Evolutionary conservation across 495 filamentous ascomycete species (phyloP).

Genomic region (Neurospora sp.): DNA sequence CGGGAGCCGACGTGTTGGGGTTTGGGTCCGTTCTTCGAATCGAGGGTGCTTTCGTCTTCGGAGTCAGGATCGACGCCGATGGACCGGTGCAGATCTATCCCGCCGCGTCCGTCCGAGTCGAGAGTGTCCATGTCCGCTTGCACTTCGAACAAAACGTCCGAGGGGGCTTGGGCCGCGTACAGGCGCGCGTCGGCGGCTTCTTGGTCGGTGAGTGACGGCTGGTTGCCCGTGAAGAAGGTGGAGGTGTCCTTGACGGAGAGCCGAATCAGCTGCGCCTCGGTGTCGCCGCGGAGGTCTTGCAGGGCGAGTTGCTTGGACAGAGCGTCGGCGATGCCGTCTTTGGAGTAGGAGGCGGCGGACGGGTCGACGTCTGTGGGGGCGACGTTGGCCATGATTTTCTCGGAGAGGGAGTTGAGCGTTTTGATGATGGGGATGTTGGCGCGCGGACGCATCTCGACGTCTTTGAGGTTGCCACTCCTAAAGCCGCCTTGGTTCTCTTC

Average conservation of each 20-base stretch:
- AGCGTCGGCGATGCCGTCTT: slow-evolving; percentile 62
- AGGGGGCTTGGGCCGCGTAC: slow-evolving; percentile 57
- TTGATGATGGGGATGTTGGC: slow-evolving; percentile 55
- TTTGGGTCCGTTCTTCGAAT: slow-evolving; percentile 38
- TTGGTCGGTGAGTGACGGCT: slow-evolving; percentile 30
- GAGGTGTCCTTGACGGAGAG: slow-evolving; percentile 82
- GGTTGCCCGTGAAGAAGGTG: slow-evolving; percentile 58
- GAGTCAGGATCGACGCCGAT: slow-evolving; percentile 58
- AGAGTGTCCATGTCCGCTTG: slow-evolving; percentile 48
- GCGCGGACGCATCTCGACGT: slow-evolving; percentile 73
- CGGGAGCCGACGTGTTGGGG: slow-evolving; percentile 47
- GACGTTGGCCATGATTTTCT: slow-evolving; percentile 83
- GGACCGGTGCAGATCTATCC: slow-evolving; percentile 46
- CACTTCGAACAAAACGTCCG: slow-evolving; percentile 53
- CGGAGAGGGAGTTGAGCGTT: slow-evolving; percentile 75
- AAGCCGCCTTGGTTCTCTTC: slow-evolving; percentile 69
- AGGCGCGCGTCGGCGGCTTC: slow-evolving; percentile 45
- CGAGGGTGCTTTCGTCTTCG: slow-evolving; percentile 43
- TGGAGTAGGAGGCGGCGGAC: slow-evolving; percentile 21
- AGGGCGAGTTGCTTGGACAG: slow-evolving; percentile 65
- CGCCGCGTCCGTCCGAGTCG: slow-evolving; percentile 35
- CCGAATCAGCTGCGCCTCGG: slow-evolving; percentile 60
- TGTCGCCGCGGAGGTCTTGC: slow-evolving; percentile 71
- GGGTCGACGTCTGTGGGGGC: slow-evolving; percentile 60
- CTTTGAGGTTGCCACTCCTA: slow-evolving; percentile 70